Base-by-base conservation (phyloP, 768 basidiomycete species). In the Aureoboletus auriporus region DNA sequence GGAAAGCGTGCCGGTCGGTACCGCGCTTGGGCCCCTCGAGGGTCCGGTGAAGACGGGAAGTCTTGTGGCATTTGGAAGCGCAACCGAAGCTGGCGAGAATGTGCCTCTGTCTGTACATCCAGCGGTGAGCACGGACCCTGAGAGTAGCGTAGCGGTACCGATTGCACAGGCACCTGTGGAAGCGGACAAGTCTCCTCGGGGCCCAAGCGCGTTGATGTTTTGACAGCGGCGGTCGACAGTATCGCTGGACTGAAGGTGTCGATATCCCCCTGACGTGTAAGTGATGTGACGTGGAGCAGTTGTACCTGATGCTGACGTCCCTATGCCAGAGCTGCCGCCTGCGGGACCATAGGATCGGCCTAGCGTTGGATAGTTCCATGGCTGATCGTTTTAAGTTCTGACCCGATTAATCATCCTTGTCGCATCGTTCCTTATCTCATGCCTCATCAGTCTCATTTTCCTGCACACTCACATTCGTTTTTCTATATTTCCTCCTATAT, bases 381-480 rank as follows among this genome's bases (percentile, higher is more conserved):
- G 20, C 20, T 4, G 20, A 23, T 23, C 20, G 20, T 33, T 31
- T 31, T 23, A 4, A 23, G 20, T 23, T 23, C 20, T 23, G 20
- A 23, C 20, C n/a, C n/a, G n/a, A n/a, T n/a, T 23, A 23, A 23
- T 23, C 20, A 23, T 23, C 20, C 20, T 23, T 23, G 20, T 23
- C 4, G 20, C 20, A 23, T 49, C 56, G 20, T 41, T 53, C 43
- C 39, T 57, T 47, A 6, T 36, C 35, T 17, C 35, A 28, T 47
- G 37, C 29, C 17, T 29, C 8, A 29, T 6, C 6, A 12, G 14
- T 13, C 14, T 20, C 16, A 8, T 23, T 33, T 27, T 3, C 9
- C n/a, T 39, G 27, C 30, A 14, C 44, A 33, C 16, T 50, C 51
- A 37, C 55, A 27, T 40, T 55, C 47, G 0, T 49, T 55, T 53